Conservation (phyloP, 208 protist genomes). For the Leishmania martiniquensis region DNA sequence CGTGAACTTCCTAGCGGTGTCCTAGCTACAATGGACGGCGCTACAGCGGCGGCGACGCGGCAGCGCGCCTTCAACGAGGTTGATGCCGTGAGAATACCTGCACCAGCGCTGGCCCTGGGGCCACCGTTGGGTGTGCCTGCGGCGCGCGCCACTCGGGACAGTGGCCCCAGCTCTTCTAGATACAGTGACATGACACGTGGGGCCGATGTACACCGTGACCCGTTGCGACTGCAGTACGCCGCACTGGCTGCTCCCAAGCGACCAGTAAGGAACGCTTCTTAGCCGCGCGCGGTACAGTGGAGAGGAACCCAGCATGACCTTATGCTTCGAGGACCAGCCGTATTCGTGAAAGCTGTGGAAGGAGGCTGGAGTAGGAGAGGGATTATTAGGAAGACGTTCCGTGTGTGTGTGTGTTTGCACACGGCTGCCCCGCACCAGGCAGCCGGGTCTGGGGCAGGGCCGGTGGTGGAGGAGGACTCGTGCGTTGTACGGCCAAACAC, state of each 20-base stretch:
- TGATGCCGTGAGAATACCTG: not conserved
- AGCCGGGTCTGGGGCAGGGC: too few relatives aligned
- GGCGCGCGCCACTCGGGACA: not conserved
- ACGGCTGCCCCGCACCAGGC: not conserved
- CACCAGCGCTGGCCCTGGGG: not conserved
- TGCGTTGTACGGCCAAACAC: too few relatives aligned
- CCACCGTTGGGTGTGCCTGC: not conserved
- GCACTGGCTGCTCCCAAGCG: slow-evolving; percentile 3
- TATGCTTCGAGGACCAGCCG: not conserved
- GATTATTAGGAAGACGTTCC: not conserved
- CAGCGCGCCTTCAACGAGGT: not conserved
- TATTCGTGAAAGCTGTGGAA: not conserved
- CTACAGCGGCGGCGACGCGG: not conserved
- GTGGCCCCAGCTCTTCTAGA: not conserved
- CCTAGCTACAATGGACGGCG: not conserved
- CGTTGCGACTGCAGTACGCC: slow-evolving; percentile 8
- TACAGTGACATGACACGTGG: not conserved
- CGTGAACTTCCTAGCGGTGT: not conserved
- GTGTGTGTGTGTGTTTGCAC: not conserved
- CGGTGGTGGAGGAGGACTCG: too few relatives aligned
- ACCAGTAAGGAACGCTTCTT: not conserved
- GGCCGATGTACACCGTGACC: not conserved
- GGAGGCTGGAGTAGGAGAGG: not conserved
- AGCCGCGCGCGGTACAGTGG: not conserved
- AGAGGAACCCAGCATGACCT: not conserved